Evolutionary conservation across 495 filamentous ascomycete genomes (phyloP).

Genomic region (Platismatia glauca): DNA sequence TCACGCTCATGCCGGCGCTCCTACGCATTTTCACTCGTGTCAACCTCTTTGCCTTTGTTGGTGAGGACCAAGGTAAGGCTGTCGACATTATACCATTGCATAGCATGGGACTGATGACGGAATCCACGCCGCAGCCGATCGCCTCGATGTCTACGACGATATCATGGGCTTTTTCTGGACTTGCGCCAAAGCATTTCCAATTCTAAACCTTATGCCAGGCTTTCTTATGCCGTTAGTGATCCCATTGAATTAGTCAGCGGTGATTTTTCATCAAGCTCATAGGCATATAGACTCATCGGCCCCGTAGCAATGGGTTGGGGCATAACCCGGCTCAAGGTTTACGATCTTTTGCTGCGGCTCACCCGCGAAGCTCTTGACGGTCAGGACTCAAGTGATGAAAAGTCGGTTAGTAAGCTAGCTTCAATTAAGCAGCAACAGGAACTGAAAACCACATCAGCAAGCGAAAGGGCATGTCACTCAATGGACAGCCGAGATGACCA

Average conservation of each 20-base stretch:
- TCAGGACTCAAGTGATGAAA: constrained; percentile 1
- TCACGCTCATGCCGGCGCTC: constrained; percentile 16
- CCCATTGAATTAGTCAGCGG: background rate
- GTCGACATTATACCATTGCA: background rate
- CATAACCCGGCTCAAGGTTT: background rate
- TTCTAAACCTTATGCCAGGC: constrained; percentile 14
- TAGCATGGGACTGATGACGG: background rate
- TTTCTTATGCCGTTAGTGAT: constrained; percentile 17
- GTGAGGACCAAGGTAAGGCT: constrained; percentile 11
- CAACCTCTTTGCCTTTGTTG: constrained; percentile 14
- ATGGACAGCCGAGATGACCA: constrained; percentile 18
- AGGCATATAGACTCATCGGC: constrained; percentile 3
- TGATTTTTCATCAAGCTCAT: background rate
- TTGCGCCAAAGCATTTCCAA: constrained; percentile 17
- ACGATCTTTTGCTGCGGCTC: background rate
- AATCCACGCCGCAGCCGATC: constrained; percentile 2
- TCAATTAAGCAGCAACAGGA: background rate
- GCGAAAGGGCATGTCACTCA: constrained; percentile 13
- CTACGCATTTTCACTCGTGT: constrained; percentile 19
- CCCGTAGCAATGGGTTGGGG: constrained; percentile 9
- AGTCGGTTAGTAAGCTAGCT: background rate
- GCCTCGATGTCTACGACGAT: constrained; percentile 15
- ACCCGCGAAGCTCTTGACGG: background rate
- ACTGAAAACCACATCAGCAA: background rate
- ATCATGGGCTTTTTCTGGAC: constrained; percentile 17